These are phyloP conservation scores for Zalaria obscura DNA, from an alignment of 2,329 filamentous ascomycete genomes.

Conservation along the genomic window DNA sequence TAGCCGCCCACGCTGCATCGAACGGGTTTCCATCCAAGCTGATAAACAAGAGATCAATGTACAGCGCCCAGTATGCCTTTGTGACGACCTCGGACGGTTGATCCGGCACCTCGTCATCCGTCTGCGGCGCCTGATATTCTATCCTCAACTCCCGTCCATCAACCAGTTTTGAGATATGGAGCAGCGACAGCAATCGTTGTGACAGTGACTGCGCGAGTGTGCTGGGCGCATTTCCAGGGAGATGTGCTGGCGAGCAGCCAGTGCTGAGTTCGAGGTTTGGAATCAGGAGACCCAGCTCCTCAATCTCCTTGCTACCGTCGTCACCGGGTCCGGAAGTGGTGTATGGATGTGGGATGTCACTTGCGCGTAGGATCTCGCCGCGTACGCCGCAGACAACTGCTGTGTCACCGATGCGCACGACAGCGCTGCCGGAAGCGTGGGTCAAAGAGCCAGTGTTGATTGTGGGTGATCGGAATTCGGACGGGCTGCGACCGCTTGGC, in stretches of 20 bases:
- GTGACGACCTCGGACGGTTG: conserved; percentile 33
- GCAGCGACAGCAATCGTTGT: conserved; percentile 60
- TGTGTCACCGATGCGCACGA: conserved; percentile 79
- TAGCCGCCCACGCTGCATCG: conserved; percentile 76
- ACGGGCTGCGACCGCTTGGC: conserved; percentile 65
- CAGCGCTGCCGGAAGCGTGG: conserved; percentile 78
- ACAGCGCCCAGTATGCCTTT: conserved; percentile 88
- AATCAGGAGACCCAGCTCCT: conserved; percentile 57
- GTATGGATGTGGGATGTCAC: conserved; percentile 54
- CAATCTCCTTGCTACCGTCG: conserved; percentile 24
- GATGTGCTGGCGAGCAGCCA: conserved; percentile 71
- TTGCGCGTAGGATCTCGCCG: conserved; percentile 65
- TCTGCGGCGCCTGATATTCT: conserved; percentile 29
- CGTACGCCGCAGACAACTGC: conserved; percentile 90
- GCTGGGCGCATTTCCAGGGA: conserved; percentile 71
- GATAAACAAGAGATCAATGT: conserved; percentile 90
- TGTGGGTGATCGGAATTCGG: conserved; percentile 55
- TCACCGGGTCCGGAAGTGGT: conserved; percentile 5
- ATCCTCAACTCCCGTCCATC: conserved; percentile 58
- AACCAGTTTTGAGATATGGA: conserved; percentile 58
- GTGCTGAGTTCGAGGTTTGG: conserved; percentile 90
- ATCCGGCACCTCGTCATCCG: conserved; percentile 31
- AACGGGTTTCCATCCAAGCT: conserved; percentile 86
- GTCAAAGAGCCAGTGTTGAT: conserved; percentile 74
- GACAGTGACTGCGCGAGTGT: conserved; percentile 73